Conservation (phyloP, 2,329 filamentous ascomycete species). For the Calonectria montana region DNA sequence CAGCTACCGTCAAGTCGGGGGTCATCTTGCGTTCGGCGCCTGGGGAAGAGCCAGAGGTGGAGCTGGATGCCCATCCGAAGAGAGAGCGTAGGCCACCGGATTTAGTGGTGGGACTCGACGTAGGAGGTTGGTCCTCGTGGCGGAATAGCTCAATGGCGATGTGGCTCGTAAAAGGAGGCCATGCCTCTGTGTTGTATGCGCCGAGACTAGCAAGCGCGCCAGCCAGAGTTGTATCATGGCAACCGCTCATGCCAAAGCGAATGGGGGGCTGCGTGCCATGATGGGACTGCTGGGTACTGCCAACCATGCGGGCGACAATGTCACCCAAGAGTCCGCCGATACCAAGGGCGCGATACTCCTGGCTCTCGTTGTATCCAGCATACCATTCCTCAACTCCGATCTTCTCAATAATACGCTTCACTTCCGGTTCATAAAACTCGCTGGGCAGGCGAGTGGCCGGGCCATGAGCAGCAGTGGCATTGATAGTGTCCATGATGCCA, state of each 20-base stretch:
- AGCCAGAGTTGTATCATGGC: slow-evolving; percentile 94
- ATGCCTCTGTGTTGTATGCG: slow-evolving; percentile 76
- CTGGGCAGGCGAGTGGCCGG: slow-evolving; percentile 80
- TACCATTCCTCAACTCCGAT: slow-evolving; percentile 95
- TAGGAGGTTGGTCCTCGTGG: slow-evolving; percentile 51
- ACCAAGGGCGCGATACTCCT: slow-evolving; percentile 89
- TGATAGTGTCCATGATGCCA: slow-evolving; percentile 95
- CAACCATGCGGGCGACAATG: slow-evolving; percentile 80
- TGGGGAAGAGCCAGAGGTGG: slow-evolving; percentile 47
- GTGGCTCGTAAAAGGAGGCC: slow-evolving; percentile 95
- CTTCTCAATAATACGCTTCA: slow-evolving; percentile 75
- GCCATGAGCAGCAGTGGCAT: slow-evolving; percentile 83
- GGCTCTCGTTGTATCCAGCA: slow-evolving; percentile 83
- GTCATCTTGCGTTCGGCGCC: slow-evolving; percentile 72
- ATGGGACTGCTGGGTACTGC: slow-evolving; percentile 61
- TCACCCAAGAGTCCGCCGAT: slow-evolving; percentile 90
- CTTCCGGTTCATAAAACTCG: slow-evolving; percentile 87
- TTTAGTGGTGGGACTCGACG: slow-evolving; percentile 14
- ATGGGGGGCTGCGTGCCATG: slow-evolving; percentile 59
- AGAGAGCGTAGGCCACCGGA: slow-evolving; percentile 40
- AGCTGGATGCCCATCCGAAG: slow-evolving; percentile 33
- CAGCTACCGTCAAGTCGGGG: slow-evolving; percentile 63
- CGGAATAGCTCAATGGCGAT: slow-evolving; percentile 92
- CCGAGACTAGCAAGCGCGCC: slow-evolving; percentile 82
- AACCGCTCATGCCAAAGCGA: slow-evolving; percentile 84